phyloP scores from a whole-genome alignment of 2,329 filamentous ascomycete species.

The Colletotrichum ledebouriae region DNA sequence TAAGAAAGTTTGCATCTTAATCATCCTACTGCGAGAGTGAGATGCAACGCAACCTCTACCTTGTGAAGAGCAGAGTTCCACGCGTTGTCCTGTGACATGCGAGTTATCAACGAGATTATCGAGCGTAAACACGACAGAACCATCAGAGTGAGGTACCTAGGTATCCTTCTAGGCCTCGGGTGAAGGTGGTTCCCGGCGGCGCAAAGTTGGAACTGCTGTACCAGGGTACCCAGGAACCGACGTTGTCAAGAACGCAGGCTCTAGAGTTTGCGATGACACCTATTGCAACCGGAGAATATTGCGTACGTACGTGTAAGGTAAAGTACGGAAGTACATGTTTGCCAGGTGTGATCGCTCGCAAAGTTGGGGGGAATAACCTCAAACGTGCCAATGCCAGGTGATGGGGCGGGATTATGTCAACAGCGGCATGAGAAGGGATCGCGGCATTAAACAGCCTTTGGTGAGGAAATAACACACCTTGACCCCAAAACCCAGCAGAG shows the following conservation, averaged over 20 bases:
- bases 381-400: slow-evolving; percentile 18
- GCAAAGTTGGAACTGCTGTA: neutral
- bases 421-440: neutral
- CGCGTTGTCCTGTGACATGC: neutral
- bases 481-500: neutral
- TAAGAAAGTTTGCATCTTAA: slow-evolving; percentile 11
- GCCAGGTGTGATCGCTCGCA: neutral
- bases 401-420: slow-evolving; percentile 35
- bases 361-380: slow-evolving; percentile 31
- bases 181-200: neutral
- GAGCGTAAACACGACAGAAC: too few relatives aligned
- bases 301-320: neutral
- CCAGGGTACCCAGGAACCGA: neutral
- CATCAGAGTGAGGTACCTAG: too few relatives aligned
- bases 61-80: neutral
- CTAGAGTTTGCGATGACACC: neutral
- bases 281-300: neutral
- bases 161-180: too few relatives aligned
- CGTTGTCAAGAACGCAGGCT: neutral
- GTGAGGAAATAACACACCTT: slow-evolving; percentile 5
- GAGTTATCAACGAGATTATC: neutral
- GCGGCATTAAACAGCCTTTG: slow-evolving; percentile 36
- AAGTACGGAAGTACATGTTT: neutral
- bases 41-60: slow-evolving; percentile 12
- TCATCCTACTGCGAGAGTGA: slow-evolving; percentile 23